These are phyloP conservation scores for Tilletia caries DNA, from an alignment of 1,284 basidiomycete genomes.

Conservation along the genomic window DNA sequence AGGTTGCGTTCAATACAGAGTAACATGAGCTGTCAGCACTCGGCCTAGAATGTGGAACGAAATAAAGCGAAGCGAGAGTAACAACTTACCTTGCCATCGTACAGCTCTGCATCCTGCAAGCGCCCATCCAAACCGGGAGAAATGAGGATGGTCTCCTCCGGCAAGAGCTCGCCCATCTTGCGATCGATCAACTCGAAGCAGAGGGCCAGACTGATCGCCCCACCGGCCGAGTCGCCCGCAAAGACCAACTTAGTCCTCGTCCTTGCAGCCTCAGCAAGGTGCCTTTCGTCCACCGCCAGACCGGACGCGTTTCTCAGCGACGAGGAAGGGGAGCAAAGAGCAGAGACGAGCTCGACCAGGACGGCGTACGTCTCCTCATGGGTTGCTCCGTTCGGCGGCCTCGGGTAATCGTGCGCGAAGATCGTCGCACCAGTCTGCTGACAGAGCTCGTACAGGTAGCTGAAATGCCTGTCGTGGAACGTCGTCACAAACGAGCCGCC, in stretches of 20 bases:
- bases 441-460: background rate
- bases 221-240: constrained; percentile 6
- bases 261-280: background rate
- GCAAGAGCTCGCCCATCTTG: background rate
- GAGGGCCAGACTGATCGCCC: background rate
- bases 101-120: background rate
- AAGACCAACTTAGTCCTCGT: background rate
- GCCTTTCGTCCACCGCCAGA: background rate
- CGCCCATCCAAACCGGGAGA: background rate
- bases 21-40: background rate
- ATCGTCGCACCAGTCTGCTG: constrained; percentile 2
- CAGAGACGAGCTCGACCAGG: background rate
- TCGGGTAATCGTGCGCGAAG: background rate
- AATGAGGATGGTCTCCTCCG: background rate
- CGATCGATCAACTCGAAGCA: background rate
- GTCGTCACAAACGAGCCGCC: constrained; percentile 1
- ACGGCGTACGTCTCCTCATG: constrained; percentile 6
- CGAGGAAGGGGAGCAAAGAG: background rate
- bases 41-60: too few species aligned
- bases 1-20: background rate
- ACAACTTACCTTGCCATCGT: background rate
- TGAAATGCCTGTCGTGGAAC: background rate
- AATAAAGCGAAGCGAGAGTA: background rate
- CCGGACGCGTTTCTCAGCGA: too few species aligned
- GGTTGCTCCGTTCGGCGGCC: background rate